Base-by-base conservation (phyloP, 1,139 yeast genomes). In the Diutina sp. region DNA sequence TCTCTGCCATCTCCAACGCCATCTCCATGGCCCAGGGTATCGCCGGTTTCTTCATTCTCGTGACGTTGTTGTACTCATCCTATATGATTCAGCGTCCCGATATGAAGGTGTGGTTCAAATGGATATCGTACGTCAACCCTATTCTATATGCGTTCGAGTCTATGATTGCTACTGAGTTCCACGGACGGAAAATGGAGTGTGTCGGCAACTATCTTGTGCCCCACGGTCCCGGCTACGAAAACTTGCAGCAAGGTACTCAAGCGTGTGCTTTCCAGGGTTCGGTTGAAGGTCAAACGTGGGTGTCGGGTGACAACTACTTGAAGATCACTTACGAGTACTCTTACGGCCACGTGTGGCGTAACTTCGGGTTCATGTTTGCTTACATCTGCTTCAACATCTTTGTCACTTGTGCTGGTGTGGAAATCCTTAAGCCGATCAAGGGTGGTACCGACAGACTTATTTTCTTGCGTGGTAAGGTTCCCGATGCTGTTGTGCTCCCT, bases 51-150 rank as follows among this genome's bases (percentile, higher is more conserved):
- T 68, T 85, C 56, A 63, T 85, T 55, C 70, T 87, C 62, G 69
- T 84, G 59, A 84, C 82, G 4, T 65, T 87, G 68, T 90, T n/a
- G 95, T 95, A 59, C 87, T 86, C 68, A 84, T 83, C 45, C 75
- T 87, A 60, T 93, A 93, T 46, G 78, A 78, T 56, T 6, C 53
- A 50, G n/a, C 41, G 53, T 14, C 78, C 80, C 8, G 74, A 76
- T 58, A 84, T 87, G 87, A 77, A 80, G 58, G 86, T 87, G 35
- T 87, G 95, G 95, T 81, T 87, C 47, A 75, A 85, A 60, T 88
- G 95, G 93, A 81, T 87, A 63, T 84, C 84, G 69, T 87, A 84
- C 64, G 67, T 87, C 58, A 79, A 87, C 63, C 95, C 95, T 0
- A 71, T 87, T 55, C 84, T 82, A 6, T 87, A 87, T 64, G 77